Evolutionary conservation across 805 yeast species (phyloP).

Genomic region (Metschnikowia gelsemii): DNA sequence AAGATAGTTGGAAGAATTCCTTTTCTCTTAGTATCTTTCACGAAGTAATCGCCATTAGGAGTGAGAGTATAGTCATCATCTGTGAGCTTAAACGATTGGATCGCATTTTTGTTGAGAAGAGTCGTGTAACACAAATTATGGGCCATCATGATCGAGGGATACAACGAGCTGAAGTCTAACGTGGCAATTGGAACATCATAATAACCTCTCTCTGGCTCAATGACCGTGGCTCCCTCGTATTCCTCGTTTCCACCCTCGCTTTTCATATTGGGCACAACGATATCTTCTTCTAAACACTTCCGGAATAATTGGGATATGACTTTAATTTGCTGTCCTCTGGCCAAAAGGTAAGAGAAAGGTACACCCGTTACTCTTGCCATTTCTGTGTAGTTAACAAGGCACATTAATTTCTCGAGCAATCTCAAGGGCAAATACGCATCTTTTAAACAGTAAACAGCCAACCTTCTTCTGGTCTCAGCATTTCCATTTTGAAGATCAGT

Average conservation of each 20-base stretch:
- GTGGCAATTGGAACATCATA: slow-evolving; percentile 98
- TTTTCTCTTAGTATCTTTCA: slow-evolving; percentile 62
- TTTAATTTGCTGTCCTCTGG: slow-evolving; percentile 97
- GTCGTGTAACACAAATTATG: slow-evolving; percentile 95
- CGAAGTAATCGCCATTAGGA: slow-evolving; percentile 92
- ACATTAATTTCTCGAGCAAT: slow-evolving; percentile 89
- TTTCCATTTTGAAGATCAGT: slow-evolving; percentile 92
- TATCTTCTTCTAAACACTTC: slow-evolving; percentile 81
- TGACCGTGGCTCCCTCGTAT: slow-evolving; percentile 98
- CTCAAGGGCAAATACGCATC: slow-evolving; percentile 93
- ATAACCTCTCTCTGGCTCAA: slow-evolving; percentile 94
- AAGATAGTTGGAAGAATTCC: slow-evolving; percentile 92
- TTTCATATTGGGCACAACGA: slow-evolving; percentile 87
- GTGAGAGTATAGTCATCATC: slow-evolving; percentile 80
- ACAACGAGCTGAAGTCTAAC: slow-evolving; percentile 93
- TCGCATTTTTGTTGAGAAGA: slow-evolving; percentile 64
- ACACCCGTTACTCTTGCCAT: slow-evolving; percentile 99
- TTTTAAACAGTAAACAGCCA: slow-evolving; percentile 95
- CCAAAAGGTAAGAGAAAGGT: slow-evolving; percentile 82
- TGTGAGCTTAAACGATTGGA: slow-evolving; percentile 59
- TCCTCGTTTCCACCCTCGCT: slow-evolving; percentile 83
- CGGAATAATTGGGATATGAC: slow-evolving; percentile 94
- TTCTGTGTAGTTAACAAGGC: slow-evolving; percentile 93
- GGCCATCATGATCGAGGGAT: slow-evolving; percentile 91
- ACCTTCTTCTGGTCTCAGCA: slow-evolving; percentile 86